phyloP scores from a whole-genome alignment of 257 asterid genomes.

The Eustoma russellianum region DNA sequence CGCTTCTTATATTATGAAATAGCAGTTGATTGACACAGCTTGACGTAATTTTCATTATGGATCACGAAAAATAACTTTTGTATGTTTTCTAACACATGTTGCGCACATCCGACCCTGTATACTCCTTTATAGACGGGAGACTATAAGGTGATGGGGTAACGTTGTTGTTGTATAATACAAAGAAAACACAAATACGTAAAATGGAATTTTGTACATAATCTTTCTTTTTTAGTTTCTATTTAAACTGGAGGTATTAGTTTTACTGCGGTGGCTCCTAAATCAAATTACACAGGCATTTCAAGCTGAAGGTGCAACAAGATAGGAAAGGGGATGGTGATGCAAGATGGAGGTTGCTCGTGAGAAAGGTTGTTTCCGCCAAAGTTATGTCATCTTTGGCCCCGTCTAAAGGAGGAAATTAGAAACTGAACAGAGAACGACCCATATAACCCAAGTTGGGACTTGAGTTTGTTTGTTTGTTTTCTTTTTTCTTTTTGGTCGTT shows the following conservation, averaged over 20 bases:
- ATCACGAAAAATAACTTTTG: too few species aligned
- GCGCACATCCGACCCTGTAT: too few species aligned
- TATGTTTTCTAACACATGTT: too few species aligned
- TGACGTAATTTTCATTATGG: too few species aligned
- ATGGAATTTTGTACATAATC: too few species aligned
- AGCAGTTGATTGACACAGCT: too few species aligned
- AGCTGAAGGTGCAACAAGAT: constrained; percentile 40
- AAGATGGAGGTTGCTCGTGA: constrained; percentile 60
- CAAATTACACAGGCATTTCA: constrained; percentile 49
- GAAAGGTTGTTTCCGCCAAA: constrained; percentile 58
- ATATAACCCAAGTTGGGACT: constrained; percentile 15
- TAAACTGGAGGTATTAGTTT: neutral
- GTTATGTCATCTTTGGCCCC: constrained; percentile 49
- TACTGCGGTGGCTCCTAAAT: neutral
- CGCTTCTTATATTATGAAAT: too few species aligned
- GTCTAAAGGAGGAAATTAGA: constrained; percentile 49
- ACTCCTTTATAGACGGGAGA: too few species aligned
- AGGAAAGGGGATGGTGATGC: constrained; percentile 28
- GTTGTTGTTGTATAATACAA: too few species aligned
- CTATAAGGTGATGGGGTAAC: too few species aligned
- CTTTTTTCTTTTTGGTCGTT: too few species aligned
- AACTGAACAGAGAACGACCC: constrained; percentile 25
- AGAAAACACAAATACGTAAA: too few species aligned
- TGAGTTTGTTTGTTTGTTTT: constrained; percentile 15
- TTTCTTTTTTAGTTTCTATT: neutral